These are phyloP conservation scores for Leccinum huronense DNA, from an alignment of 1,284 basidiomycete species.

Conservation along the genomic window DNA sequence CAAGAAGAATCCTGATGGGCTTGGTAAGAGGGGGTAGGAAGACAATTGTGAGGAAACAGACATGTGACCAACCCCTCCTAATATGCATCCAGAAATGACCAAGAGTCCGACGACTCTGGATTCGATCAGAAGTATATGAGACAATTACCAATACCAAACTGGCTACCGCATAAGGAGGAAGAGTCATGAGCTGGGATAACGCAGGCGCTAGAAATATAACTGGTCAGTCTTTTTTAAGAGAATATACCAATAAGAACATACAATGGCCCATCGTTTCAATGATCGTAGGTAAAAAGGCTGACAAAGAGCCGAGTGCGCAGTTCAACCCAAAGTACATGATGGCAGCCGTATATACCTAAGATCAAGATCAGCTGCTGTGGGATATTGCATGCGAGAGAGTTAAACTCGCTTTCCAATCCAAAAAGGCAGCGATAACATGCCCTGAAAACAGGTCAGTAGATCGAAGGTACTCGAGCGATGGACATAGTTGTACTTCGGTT, in stretches of 20 bases:
- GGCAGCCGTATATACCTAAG: slow-evolving; percentile 59
- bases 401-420: slow-evolving; percentile 64
- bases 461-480: background rate
- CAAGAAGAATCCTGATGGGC: slow-evolving; percentile 24
- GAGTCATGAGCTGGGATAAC: slow-evolving; percentile 68
- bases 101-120: slow-evolving; percentile 72
- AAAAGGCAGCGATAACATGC: slow-evolving; percentile 63
- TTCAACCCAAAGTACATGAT: slow-evolving; percentile 78
- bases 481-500: slow-evolving; percentile 51
- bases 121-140: slow-evolving; percentile 67
- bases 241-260: slow-evolving; percentile 25
- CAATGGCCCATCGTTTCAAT: slow-evolving; percentile 69
- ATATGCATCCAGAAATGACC: slow-evolving; percentile 47
- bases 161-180: slow-evolving; percentile 79
- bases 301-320: slow-evolving; percentile 73
- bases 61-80: slow-evolving; percentile 64
- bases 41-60: slow-evolving; percentile 12
- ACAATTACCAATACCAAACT: slow-evolving; percentile 62
- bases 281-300: slow-evolving; percentile 85
- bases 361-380: slow-evolving; percentile 8
- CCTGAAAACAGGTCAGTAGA: slow-evolving; percentile 35
- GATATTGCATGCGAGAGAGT: background rate
- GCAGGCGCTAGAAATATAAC: slow-evolving; percentile 42
- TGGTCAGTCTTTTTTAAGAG: slow-evolving; percentile 2
- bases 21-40: slow-evolving; percentile 1